Evolutionary conservation across 1,139 yeast genomes (phyloP).

Genomic region (Scheffersomyces quercinus): DNA sequence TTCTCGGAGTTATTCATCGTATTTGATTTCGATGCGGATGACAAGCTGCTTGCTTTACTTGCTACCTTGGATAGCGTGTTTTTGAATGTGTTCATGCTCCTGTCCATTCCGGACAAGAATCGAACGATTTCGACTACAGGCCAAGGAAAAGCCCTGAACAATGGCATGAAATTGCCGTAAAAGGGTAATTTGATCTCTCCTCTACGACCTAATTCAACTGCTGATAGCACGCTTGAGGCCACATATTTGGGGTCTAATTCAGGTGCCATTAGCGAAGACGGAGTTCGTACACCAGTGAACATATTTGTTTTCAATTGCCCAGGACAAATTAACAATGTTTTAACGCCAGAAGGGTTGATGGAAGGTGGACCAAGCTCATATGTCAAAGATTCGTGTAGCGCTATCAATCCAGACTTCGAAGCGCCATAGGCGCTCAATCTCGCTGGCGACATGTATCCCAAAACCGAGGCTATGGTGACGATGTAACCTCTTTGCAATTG

Average conservation of each 20-base stretch:
- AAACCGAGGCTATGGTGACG: constrained; percentile 76
- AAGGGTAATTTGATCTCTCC: constrained; percentile 75
- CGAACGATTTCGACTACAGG: constrained; percentile 60
- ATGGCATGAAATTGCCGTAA: constrained; percentile 72
- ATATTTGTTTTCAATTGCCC: constrained; percentile 78
- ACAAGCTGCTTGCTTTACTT: constrained; percentile 2
- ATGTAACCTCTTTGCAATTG: constrained; percentile 66
- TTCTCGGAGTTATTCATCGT: background rate
- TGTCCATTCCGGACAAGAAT: constrained; percentile 62
- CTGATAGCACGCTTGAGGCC: constrained; percentile 57
- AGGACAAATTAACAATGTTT: constrained; percentile 77
- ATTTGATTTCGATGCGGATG: background rate
- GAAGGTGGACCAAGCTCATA: constrained; percentile 65
- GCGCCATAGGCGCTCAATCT: constrained; percentile 84
- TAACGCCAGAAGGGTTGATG: constrained; percentile 52
- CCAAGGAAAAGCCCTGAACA: constrained; percentile 74
- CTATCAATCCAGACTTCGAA: constrained; percentile 80
- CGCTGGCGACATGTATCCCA: constrained; percentile 87
- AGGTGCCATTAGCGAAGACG: constrained; percentile 76
- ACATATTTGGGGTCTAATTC: constrained; percentile 68
- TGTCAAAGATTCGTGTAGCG: constrained; percentile 79
- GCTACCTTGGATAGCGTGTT: constrained; percentile 1
- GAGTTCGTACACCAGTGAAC: constrained; percentile 73
- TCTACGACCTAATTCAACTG: constrained; percentile 59
- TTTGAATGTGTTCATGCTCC: constrained; percentile 46